phyloP scores from a whole-genome alignment of 2,329 filamentous ascomycete species.

The Ascocoryne sarcoides region DNA sequence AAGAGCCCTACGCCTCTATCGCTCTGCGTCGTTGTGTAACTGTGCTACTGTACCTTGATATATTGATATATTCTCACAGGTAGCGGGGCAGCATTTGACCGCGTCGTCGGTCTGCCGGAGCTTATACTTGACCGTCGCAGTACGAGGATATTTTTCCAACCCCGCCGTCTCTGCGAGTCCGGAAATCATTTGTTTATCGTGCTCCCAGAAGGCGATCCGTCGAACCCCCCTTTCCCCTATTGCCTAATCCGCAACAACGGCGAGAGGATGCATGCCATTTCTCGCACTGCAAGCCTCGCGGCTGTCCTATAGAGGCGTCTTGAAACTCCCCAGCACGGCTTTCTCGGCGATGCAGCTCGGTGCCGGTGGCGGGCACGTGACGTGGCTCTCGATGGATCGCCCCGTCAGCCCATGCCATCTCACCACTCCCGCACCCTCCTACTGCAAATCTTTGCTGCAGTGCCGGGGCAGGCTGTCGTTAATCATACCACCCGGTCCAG shows the following conservation, averaged over 20 bases:
- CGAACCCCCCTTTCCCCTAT: neutral
- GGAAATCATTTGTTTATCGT: too few relatives aligned
- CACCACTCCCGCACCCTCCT: neutral
- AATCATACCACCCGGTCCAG: slow-evolving; percentile 1
- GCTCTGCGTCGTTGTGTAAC: too few relatives aligned
- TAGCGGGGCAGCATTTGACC: neutral
- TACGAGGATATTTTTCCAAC: neutral
- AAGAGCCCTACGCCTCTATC: too few relatives aligned
- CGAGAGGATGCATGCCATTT: too few relatives aligned
- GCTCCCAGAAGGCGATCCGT: neutral
- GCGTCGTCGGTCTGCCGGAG: neutral
- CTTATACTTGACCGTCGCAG: neutral
- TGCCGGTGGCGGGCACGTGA: neutral
- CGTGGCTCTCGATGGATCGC: neutral
- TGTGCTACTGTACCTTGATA: too few relatives aligned
- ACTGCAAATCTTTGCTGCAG: neutral
- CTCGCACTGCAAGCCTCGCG: too few relatives aligned
- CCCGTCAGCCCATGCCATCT: neutral
- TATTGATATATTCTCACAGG: neutral
- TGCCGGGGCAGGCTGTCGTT: neutral
- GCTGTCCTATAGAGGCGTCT: too few relatives aligned
- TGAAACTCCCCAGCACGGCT: too few relatives aligned
- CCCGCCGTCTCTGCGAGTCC: neutral
- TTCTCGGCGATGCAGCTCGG: too few relatives aligned
- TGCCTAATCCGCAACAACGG: neutral